Conservation (phyloP, 2,329 filamentous ascomycete genomes). For the Cladophialophora psammophila region DNA sequence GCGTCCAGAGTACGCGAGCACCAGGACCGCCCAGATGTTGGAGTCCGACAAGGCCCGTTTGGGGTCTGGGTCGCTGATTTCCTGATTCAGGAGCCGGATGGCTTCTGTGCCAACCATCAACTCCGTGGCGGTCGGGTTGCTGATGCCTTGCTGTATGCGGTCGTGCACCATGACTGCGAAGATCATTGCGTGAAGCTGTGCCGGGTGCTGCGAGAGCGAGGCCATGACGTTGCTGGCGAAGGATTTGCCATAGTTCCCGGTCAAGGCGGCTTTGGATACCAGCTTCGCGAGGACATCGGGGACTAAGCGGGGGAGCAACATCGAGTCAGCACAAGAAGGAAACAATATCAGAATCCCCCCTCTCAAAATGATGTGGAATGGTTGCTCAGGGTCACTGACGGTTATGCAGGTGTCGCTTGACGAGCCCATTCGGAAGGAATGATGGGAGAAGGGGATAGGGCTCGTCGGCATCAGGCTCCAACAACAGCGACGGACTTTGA, state of each 20-base stretch:
- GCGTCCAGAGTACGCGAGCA: slow-evolving; percentile 43
- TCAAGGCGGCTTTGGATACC: slow-evolving; percentile 20
- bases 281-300: slow-evolving; percentile 19
- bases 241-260: slow-evolving; percentile 11
- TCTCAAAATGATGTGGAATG: background rate
- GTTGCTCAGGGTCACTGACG: slow-evolving; percentile 5
- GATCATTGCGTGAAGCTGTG: slow-evolving; percentile 24
- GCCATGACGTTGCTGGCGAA: slow-evolving; percentile 23
- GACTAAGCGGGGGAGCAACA: background rate
- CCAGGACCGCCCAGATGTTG: slow-evolving; percentile 47
- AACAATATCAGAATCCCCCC: background rate
- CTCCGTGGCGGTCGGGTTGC: slow-evolving; percentile 10
- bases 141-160: slow-evolving; percentile 10
- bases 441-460: slow-evolving; percentile 13
- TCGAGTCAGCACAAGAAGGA: background rate
- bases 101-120: slow-evolving; percentile 38
- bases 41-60: slow-evolving; percentile 45
- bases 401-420: slow-evolving; percentile 16
- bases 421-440: slow-evolving; percentile 14
- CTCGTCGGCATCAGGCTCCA: slow-evolving; percentile 16
- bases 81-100: slow-evolving; percentile 45
- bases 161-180: slow-evolving; percentile 23
- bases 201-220: slow-evolving; percentile 11
- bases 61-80: slow-evolving; percentile 42
- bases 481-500: background rate